A percentile compares a stretch with the other conserved stretches of the same genome.
Conservation (phyloP, 2,329 filamentous ascomycete species). For the Peltaster fructicola region DNA sequence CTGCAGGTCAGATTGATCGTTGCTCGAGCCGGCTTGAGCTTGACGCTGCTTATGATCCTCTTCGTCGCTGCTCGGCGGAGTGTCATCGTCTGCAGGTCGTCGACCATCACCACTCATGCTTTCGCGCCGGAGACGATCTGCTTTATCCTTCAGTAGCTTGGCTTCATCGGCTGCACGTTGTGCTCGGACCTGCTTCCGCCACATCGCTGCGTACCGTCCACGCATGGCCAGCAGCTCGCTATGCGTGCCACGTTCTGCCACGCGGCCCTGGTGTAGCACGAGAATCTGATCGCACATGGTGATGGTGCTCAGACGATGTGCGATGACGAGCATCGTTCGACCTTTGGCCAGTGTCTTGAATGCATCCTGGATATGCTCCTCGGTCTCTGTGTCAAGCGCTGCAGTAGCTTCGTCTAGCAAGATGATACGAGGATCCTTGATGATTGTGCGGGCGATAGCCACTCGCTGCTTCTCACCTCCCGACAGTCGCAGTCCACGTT, state of each 20-base stretch:
- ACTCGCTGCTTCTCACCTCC: slow-evolving; percentile 89
- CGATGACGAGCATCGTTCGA: slow-evolving; percentile 88
- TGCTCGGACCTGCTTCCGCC: slow-evolving; percentile 34
- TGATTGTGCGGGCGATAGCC: slow-evolving; percentile 78
- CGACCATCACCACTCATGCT: slow-evolving; percentile 27
- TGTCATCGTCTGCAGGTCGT: slow-evolving; percentile 17
- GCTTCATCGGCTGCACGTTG: slow-evolving; percentile 33
- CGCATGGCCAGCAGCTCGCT: slow-evolving; percentile 30
- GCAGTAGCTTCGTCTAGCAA: slow-evolving; percentile 88
- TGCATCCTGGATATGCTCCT: slow-evolving; percentile 81
- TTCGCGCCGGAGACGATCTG: slow-evolving; percentile 29
- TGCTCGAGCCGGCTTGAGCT: too few species aligned
- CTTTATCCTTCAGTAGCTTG: slow-evolving; percentile 31
- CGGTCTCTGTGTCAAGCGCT: slow-evolving; percentile 77
- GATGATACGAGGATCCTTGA: slow-evolving; percentile 83
- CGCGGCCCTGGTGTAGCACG: slow-evolving; percentile 34
- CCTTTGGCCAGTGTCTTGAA: slow-evolving; percentile 66
- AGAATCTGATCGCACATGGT: slow-evolving; percentile 38
- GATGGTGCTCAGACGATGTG: slow-evolving; percentile 46
- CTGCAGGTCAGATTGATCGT: slow-evolving; percentile 10
- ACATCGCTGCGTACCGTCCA: slow-evolving; percentile 32
- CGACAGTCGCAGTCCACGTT: slow-evolving; percentile 69
- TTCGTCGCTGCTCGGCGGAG: slow-evolving; percentile 19
- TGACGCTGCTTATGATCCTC: too few species aligned
- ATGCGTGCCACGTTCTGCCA: slow-evolving; percentile 34